Conservation (phyloP, 768 basidiomycete species). For the Russula ochroleuca region DNA sequence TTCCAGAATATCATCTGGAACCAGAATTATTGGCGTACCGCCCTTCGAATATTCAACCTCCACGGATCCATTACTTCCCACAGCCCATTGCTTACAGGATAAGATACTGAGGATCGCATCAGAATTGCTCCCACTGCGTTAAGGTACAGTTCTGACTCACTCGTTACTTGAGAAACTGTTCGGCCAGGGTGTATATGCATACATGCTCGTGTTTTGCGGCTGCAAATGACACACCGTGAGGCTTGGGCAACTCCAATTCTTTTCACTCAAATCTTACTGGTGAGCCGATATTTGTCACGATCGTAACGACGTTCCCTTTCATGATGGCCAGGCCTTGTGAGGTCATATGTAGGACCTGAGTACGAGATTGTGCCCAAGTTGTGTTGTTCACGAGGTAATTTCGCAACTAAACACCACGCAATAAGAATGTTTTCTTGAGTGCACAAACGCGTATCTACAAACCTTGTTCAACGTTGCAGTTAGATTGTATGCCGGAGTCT, state of each 20-base stretch:
- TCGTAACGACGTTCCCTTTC: slow-evolving; percentile 58
- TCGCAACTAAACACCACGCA: slow-evolving; percentile 44
- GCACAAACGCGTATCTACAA: background rate
- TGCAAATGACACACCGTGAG: slow-evolving; percentile 29
- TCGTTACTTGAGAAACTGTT: slow-evolving; percentile 49
- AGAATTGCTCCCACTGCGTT: background rate
- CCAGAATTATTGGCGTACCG: slow-evolving; percentile 55
- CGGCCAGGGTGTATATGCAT: slow-evolving; percentile 54
- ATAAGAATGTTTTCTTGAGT: background rate
- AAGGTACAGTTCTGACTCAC: slow-evolving; percentile 39
- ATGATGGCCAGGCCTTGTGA: slow-evolving; percentile 54
- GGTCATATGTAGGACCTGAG: slow-evolving; percentile 49
- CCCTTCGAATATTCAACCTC: slow-evolving; percentile 60
- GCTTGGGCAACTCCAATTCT: background rate
- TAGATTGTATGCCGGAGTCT: slow-evolving; percentile 53
- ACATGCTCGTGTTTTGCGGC: slow-evolving; percentile 55
- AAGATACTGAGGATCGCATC: slow-evolving; percentile 45
- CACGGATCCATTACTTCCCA: slow-evolving; percentile 61
- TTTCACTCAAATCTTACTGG: slow-evolving; percentile 44
- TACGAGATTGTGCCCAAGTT: slow-evolving; percentile 49
- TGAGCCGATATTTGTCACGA: slow-evolving; percentile 70
- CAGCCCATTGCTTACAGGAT: slow-evolving; percentile 61
- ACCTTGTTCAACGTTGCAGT: slow-evolving; percentile 61
- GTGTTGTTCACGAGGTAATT: slow-evolving; percentile 55
- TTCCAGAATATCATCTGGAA: slow-evolving; percentile 38